Conservation (phyloP, 257 asterid species). For the Salvia splendens region DNA sequence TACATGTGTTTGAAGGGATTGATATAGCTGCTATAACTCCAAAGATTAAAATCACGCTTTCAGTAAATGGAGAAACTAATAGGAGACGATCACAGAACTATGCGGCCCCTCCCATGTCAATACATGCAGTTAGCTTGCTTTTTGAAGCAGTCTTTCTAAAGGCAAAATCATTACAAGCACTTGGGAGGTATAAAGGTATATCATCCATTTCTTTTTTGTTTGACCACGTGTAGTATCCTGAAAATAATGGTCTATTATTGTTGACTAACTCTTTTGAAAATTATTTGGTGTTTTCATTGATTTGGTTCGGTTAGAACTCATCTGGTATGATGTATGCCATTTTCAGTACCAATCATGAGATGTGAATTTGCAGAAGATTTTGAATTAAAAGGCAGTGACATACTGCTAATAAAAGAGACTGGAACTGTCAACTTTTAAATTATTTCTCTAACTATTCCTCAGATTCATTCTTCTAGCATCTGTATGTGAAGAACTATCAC, state of each 20-base stretch:
- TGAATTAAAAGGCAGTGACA: too few species aligned
- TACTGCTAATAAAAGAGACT: too few species aligned
- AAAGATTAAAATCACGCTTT: slow-evolving; percentile 70
- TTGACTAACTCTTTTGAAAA: not conserved
- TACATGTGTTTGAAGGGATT: slow-evolving; percentile 95
- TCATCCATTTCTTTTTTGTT: slow-evolving; percentile 10
- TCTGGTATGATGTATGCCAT: too few species aligned
- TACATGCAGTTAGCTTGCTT: slow-evolving; percentile 82
- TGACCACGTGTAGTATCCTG: slow-evolving; percentile 1
- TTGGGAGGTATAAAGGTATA: slow-evolving; percentile 84
- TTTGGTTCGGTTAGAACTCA: too few species aligned
- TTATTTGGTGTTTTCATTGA: too few species aligned
- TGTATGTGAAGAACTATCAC: too few species aligned
- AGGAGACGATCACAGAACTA: slow-evolving; percentile 55
- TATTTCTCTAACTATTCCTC: too few species aligned
- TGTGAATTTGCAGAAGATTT: too few species aligned
- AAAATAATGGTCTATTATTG: not conserved
- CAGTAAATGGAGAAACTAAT: slow-evolving; percentile 53
- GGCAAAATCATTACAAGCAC: slow-evolving; percentile 80
- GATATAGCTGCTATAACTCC: slow-evolving; percentile 72
- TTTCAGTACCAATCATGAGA: too few species aligned
- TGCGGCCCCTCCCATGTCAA: slow-evolving; percentile 70
- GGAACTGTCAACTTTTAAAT: too few species aligned
- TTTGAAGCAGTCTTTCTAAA: slow-evolving; percentile 82
- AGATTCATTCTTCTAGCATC: too few species aligned